These are phyloP conservation scores for Eragrostis nindensis DNA, from an alignment of 176 grass and related monocot genomes.

Conservation along the genomic window DNA sequence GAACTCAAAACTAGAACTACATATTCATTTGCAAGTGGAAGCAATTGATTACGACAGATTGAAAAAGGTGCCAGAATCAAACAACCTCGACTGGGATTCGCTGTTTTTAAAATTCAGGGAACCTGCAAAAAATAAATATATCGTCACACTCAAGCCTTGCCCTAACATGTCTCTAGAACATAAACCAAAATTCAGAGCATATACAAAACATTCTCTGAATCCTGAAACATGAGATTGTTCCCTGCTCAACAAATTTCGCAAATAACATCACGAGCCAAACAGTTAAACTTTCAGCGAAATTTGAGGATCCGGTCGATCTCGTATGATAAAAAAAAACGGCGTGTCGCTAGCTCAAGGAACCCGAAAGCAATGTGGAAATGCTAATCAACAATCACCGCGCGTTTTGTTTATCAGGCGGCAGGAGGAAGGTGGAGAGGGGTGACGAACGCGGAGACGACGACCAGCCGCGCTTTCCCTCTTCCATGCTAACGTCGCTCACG, in stretches of 20 bases:
- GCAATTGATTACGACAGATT: not conserved
- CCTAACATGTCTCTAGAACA: not conserved
- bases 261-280: not conserved
- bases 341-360: not conserved
- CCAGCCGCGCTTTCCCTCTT: not conserved
- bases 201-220: not conserved
- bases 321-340: not conserved
- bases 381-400: slow-evolving; percentile 27
- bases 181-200: not conserved
- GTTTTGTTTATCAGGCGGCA: slow-evolving; percentile 28
- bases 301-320: not conserved
- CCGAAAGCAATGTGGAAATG: slow-evolving; percentile 27
- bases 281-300: not conserved
- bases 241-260: not conserved
- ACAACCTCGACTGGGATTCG: slow-evolving; percentile 35
- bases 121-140: not conserved
- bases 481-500: slow-evolving; percentile 37
- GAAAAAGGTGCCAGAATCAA: slow-evolving; percentile 5
- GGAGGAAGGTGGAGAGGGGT: slow-evolving; percentile 26
- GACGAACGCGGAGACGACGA: slow-evolving; percentile 10
- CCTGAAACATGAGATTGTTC: not conserved
- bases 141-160: not conserved
- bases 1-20: not conserved
- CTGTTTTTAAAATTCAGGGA: not conserved
- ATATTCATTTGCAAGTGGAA: not conserved